Conservation (phyloP, 805 yeast species). For the Phaffomyces antillensis region DNA sequence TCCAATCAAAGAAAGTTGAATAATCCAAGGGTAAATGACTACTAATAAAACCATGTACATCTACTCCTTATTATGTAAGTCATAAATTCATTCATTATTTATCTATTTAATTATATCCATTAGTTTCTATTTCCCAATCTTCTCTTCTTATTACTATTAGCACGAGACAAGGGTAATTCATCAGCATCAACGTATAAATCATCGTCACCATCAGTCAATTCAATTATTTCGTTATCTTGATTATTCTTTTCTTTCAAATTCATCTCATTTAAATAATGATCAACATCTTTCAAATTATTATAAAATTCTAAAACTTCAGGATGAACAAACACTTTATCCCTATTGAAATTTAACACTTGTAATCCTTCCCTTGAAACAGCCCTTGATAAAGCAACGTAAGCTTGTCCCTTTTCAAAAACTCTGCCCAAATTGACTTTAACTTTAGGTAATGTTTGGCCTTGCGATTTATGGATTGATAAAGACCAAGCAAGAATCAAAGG, state of each 20-base stretch:
- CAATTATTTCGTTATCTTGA: not conserved
- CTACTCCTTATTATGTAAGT: no score
- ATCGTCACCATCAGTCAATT: not conserved
- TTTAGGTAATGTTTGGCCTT: constrained; percentile 79
- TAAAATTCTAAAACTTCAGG: constrained; percentile 68
- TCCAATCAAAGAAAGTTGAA: not conserved
- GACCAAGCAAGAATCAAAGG: constrained; percentile 97
- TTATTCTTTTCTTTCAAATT: not conserved
- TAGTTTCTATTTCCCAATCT: no score
- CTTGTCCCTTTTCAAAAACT: constrained; percentile 89
- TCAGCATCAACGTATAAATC: not conserved
- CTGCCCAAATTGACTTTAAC: constrained; percentile 70
- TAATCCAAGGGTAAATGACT: no score
- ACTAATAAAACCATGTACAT: not conserved
- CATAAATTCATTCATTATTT: no score
- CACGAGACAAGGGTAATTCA: not conserved
- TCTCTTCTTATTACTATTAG: not conserved
- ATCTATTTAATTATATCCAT: no score
- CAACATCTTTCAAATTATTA: constrained; percentile 31
- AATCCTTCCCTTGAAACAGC: constrained; percentile 80
- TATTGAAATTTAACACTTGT: constrained; percentile 70
- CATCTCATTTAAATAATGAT: constrained; percentile 16
- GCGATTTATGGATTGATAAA: constrained; percentile 89
- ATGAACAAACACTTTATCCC: constrained; percentile 59
- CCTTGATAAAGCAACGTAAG: constrained; percentile 90